Base-by-base conservation (phyloP, 345 rosid species). In the Viola odorata region DNA sequence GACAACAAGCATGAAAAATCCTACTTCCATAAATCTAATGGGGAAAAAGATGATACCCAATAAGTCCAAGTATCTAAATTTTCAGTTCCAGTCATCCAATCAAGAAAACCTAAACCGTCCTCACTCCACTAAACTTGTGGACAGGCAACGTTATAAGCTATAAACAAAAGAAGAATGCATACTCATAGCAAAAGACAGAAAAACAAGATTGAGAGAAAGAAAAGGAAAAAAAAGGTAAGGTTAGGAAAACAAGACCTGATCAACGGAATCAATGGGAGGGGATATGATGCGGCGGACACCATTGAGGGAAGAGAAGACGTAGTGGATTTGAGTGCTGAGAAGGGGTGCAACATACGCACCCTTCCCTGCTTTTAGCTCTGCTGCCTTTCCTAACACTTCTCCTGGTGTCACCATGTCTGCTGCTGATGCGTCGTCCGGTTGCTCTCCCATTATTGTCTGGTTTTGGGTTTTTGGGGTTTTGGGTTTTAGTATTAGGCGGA, bases 221-320 rank as follows among this genome's bases (percentile, higher is more conserved):
- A 45, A 37, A 45, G 5, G 32, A 45, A 45, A 3, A 57, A 40
- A 6, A 12, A 36, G 11, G 45, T 7, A 39, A 44, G 4, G 42
- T 45, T 23, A 23, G 32, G 32, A 23, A 23, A 23, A 23, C 32
- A 23, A 23, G 32, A 85, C 98, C 97, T 84, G 82, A 82, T 87
- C 99, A 41, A 75, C 64, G 13, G 91, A 83, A 42, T 81, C 91
- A 0, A 79, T 56, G 23, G 81, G 64, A 54, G 91, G 84, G 36
- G 80, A 42, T 4, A 71, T 59, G 23, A 80, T 78, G 55, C 76
- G 87, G 73, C 77, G 77, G 50, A 77, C 67, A 23, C 97, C 97
- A 2, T 84, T 77, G 68, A 94, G 84, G 45, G 97, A 88, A 72
- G 99, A 84, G 75, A 79, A 88, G 81, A 94, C 82, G 39, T 41